Evolutionary conservation across 1,139 yeast genomes (phyloP), one percentile per base, ranked within the genome.

Genomic region (Geotrichum australiense): DNA sequence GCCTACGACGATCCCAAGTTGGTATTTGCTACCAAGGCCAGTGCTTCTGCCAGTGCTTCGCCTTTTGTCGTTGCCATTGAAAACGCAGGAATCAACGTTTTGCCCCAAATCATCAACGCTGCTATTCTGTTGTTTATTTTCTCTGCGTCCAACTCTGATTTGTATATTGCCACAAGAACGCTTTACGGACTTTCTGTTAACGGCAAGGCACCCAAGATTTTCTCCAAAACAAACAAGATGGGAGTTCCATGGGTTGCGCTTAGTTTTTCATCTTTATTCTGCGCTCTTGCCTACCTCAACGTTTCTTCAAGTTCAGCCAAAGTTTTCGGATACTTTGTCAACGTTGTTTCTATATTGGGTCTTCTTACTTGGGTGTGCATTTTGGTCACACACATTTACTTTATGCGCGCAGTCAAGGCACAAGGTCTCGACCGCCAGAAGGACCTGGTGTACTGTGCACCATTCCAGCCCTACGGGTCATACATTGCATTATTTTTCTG

Each of bases 61-160:
- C 91, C 94, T 33, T 82, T 81, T 58, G 79, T 70, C 39, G 73
- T 74, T 45, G 78, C 78, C 22, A 69, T 73, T 49, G 67, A 69
- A 52, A 78, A 76, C 51, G 82, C 87, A 4, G 71, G 76, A 4
- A 78, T 80, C 47, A 64, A 63, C 0, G 80, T 71, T 1, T 64
- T 81, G 50, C 78, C 81, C 48, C 80, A 78, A 53, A 68, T 82
- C 40, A 68, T 82, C 51, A 82, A 82, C 55, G 89, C 79, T 1
- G 76, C 76, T 50, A 76, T 82, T 45, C 63, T 82, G 56, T 64
- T 80, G 7, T 79, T 82, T 45, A 82, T 83, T 43, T 72, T 80
- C 49, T 76, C 84, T 11, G 83, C 89, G 7, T 78, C 82, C 39
- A 81, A 80, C 62, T 79, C 87, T 0, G 84, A 78, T 61, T 65